Evolutionary conservation across 2,329 filamentous ascomycete species (phyloP).

Genomic region (Fusarium nematophilum): DNA sequence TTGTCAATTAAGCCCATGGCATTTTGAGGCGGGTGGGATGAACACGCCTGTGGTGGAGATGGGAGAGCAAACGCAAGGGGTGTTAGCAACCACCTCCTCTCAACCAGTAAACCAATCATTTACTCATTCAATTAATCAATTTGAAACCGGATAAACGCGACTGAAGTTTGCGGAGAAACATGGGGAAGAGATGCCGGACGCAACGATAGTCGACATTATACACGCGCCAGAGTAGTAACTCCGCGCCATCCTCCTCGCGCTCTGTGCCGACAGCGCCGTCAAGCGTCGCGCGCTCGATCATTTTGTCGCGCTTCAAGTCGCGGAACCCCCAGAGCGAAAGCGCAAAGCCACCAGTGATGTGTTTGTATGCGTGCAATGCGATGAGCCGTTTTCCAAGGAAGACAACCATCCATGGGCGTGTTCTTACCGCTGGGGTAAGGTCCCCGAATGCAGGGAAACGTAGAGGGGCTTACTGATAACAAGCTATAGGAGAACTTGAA

Average conservation of each 20-base stretch:
- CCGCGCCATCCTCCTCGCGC: conserved; percentile 31
- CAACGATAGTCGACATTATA: conserved; percentile 6
- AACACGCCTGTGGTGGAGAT: too few species aligned
- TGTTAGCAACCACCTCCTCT: too few species aligned
- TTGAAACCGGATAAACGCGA: too few species aligned
- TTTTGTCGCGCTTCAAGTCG: conserved; percentile 7
- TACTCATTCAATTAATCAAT: background rate
- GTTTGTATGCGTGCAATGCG: conserved; percentile 32
- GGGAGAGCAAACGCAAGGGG: background rate
- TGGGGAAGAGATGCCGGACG: background rate
- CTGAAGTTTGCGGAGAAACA: too few species aligned
- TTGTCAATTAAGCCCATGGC: conserved; percentile 1
- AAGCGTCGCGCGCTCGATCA: conserved; percentile 11
- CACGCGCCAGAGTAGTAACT: conserved; percentile 28
- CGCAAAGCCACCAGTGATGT: conserved; percentile 33
- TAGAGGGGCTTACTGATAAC: too few species aligned
- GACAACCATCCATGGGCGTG: conserved; percentile 37
- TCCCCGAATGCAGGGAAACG: too few species aligned
- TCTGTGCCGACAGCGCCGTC: conserved; percentile 22
- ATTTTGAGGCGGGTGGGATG: background rate
- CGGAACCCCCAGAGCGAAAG: conserved; percentile 10
- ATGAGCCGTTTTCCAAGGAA: conserved; percentile 5
- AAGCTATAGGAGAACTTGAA: conserved; percentile 35
- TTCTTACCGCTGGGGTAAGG: conserved; percentile 33
- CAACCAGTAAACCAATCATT: too few species aligned